Conservation (phyloP, 352 stramenopile genomes). For the Phytophthora citricola region DNA sequence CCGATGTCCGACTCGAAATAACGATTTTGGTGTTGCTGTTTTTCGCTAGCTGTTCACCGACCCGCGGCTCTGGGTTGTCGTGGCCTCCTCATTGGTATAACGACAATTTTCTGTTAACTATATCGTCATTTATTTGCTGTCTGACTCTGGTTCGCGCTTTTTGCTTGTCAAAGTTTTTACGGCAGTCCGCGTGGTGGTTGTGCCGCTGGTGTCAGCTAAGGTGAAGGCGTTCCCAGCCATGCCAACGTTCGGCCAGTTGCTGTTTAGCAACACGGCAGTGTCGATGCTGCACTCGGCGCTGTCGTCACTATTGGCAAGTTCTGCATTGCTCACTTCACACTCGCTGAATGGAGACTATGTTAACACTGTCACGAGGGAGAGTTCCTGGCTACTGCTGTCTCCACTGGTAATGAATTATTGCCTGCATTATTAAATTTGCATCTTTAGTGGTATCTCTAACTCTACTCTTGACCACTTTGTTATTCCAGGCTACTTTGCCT, state of each 20-base stretch:
- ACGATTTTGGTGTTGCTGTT: constrained; percentile 9
- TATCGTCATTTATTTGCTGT: neutral
- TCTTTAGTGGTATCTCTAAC: neutral
- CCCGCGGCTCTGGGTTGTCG: constrained; percentile 67
- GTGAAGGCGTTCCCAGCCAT: constrained; percentile 61
- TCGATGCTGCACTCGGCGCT: constrained; percentile 74
- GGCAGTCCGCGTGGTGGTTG: constrained; percentile 44
- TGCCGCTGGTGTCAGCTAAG: constrained; percentile 42
- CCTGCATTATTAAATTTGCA: neutral
- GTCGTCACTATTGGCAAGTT: constrained; percentile 63
- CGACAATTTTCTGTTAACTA: neutral
- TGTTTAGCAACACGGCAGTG: constrained; percentile 80
- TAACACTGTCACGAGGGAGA: constrained; percentile 45
- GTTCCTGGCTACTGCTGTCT: constrained; percentile 69
- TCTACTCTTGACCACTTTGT: constrained; percentile 1
- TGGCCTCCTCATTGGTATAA: constrained; percentile 65
- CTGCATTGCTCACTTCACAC: constrained; percentile 55
- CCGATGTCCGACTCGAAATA: neutral
- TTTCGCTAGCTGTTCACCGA: constrained; percentile 58
- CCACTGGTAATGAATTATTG: constrained; percentile 47
- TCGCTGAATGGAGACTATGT: constrained; percentile 57
- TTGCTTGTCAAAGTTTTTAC: constrained; percentile 41
- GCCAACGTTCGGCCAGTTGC: constrained; percentile 49
- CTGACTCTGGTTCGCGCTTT: constrained; percentile 3
- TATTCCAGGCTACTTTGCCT: constrained; percentile 74